Percentiles rank a stretch among this genome's conserved stretches.
Evolutionary conservation across 2,329 filamentous ascomycete species (phyloP).

Genomic region (Colletotrichum scovillei): DNA sequence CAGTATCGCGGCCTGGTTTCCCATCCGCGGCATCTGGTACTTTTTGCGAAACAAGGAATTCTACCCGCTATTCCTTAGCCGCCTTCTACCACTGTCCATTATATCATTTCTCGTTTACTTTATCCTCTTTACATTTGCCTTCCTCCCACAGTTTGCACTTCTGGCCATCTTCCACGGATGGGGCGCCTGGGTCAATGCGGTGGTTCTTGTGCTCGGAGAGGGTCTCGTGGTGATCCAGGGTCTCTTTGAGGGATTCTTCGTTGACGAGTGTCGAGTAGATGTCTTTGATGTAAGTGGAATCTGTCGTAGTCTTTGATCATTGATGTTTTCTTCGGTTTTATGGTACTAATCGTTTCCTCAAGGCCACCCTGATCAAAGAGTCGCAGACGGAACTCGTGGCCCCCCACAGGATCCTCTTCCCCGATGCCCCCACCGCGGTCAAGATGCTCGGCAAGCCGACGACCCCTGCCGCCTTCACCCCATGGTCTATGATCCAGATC

Average conservation of each 20-base stretch:
- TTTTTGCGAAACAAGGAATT: constrained; percentile 82
- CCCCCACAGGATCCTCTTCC: constrained; percentile 72
- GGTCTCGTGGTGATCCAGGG: constrained; percentile 76
- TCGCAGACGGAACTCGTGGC: constrained; percentile 77
- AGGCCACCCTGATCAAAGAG: constrained; percentile 80
- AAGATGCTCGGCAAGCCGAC: constrained; percentile 87
- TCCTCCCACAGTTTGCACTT: constrained; percentile 89
- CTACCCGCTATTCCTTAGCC: constrained; percentile 82
- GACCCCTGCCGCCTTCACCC: constrained; percentile 80
- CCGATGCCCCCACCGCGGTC: constrained; percentile 77
- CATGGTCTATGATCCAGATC: constrained; percentile 92
- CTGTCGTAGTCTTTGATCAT: not conserved
- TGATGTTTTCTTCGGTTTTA: not conserved
- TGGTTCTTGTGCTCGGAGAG: constrained; percentile 88
- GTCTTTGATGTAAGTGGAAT: constrained; percentile 78
- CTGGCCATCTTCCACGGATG: constrained; percentile 89
- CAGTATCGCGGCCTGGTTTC: constrained; percentile 62
- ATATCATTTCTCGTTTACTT: constrained; percentile 86
- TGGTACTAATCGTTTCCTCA: constrained; percentile 28
- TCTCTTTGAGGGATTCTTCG: constrained; percentile 84
- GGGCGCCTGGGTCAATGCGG: constrained; percentile 90
- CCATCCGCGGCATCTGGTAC: constrained; percentile 82
- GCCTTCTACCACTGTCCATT: constrained; percentile 83
- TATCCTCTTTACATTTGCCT: constrained; percentile 89
- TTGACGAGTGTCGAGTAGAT: constrained; percentile 82